Percentiles rank a stretch among this genome's conserved stretches.
Conservation (phyloP, 1,284 basidiomycete genomes). For the Ceratobasidium sp. region DNA sequence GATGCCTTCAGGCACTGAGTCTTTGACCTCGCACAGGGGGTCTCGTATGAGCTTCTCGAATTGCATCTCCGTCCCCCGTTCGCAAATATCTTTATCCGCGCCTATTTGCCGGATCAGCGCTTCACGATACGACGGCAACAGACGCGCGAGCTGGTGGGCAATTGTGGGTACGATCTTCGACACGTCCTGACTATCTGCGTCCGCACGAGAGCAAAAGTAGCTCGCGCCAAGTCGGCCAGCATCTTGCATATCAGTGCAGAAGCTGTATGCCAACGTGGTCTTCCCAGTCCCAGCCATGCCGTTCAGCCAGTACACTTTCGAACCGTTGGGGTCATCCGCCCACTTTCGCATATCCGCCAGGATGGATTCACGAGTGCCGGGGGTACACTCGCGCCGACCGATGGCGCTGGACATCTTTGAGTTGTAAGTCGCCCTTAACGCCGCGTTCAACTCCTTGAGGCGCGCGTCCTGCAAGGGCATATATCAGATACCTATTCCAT, state of each 20-base stretch:
- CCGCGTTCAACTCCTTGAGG: neutral
- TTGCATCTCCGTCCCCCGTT: neutral
- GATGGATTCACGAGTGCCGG: constrained; percentile 48
- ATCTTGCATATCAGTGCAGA: constrained; percentile 44
- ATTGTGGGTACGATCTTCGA: constrained; percentile 37
- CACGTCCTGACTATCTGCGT: constrained; percentile 22
- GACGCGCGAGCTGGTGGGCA: constrained; percentile 38
- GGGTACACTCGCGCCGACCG: constrained; percentile 3
- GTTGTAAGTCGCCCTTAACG: neutral
- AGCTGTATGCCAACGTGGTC: constrained; percentile 49
- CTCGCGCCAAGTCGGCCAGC: constrained; percentile 52
- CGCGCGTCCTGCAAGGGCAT: neutral
- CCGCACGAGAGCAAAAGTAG: constrained; percentile 54
- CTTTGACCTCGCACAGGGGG: constrained; percentile 13
- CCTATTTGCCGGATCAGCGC: constrained; percentile 5
- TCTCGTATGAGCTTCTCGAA: constrained; percentile 34
- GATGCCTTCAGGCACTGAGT: neutral
- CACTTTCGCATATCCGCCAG: constrained; percentile 47
- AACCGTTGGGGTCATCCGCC: constrained; percentile 22
- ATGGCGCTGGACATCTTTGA: neutral
- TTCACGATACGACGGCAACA: neutral
- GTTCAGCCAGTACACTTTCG: constrained; percentile 51
- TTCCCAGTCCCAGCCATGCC: constrained; percentile 50
- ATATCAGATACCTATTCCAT: too few relatives aligned
- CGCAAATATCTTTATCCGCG: neutral